A percentile compares a stretch with the other conserved stretches of the same genome.
These are phyloP conservation scores for Lachnellula hyalina DNA, from an alignment of 2,329 filamentous ascomycete species.

Conservation along the genomic window DNA sequence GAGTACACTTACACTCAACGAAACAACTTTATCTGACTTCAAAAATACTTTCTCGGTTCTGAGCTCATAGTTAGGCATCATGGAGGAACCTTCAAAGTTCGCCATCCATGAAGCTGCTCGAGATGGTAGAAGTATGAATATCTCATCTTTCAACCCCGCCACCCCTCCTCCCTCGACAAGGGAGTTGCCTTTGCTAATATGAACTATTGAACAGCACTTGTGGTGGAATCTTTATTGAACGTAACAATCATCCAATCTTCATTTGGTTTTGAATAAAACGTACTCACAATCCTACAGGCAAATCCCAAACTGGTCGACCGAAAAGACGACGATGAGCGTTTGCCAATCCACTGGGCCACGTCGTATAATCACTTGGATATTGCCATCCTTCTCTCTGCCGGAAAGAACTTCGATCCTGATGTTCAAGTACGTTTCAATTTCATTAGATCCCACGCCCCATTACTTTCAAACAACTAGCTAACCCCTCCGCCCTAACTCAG, in stretches of 20 bases:
- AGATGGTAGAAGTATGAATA: conserved; percentile 68
- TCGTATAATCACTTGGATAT: conserved; percentile 77
- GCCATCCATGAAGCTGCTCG: conserved; percentile 83
- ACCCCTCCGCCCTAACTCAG: conserved; percentile 31
- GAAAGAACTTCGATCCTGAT: conserved; percentile 76
- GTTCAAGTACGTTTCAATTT: conserved; percentile 51
- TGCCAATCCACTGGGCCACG: conserved; percentile 90
- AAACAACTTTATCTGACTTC: neutral
- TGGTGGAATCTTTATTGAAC: conserved; percentile 70
- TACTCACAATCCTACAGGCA: conserved; percentile 43
- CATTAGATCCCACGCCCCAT: neutral
- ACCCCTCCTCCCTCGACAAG: neutral
- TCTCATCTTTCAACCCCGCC: conserved; percentile 8
- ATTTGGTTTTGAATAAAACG: neutral
- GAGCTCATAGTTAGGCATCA: conserved; percentile 2
- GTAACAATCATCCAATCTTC: conserved; percentile 38
- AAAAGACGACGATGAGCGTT: conserved; percentile 80
- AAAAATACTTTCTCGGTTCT: neutral
- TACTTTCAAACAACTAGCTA: neutral
- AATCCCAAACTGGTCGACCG: conserved; percentile 69
- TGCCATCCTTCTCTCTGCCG: conserved; percentile 63
- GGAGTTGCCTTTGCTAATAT: conserved; percentile 21
- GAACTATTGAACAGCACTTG: conserved; percentile 45
- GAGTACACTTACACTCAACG: conserved; percentile 3
- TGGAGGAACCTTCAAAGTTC: conserved; percentile 55